phyloP scores from a whole-genome alignment of 306 rosid species.

The Castanea mollissima region DNA sequence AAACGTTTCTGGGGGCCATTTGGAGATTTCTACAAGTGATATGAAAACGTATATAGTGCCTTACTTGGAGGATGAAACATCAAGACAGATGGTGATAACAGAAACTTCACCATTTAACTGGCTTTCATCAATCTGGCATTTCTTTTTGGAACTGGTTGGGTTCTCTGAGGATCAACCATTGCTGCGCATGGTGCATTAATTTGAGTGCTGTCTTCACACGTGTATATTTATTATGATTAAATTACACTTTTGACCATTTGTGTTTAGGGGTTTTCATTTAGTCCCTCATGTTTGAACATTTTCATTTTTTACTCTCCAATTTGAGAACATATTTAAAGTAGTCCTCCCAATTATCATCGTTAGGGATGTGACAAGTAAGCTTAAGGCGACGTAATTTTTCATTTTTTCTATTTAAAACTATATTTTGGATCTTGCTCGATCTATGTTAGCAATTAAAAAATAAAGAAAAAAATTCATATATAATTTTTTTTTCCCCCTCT shows the following conservation, averaged over 20 bases:
- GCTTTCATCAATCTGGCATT: constrained; percentile 29
- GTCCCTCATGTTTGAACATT: too few species aligned
- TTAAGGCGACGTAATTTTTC: too few species aligned
- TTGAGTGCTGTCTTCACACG: background rate
- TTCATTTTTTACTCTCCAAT: too few species aligned
- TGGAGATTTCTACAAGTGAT: constrained; percentile 27
- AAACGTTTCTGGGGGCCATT: constrained; percentile 38
- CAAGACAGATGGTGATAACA: constrained; percentile 15
- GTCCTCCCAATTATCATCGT: too few species aligned
- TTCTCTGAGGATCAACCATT: background rate
- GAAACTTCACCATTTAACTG: constrained; percentile 10
- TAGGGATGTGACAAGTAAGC: too few species aligned
- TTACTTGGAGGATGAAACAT: constrained; percentile 31
- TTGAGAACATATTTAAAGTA: too few species aligned
- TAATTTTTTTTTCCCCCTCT: too few species aligned
- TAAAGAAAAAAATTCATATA: too few species aligned
- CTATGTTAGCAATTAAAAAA: too few species aligned
- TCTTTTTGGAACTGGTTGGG: constrained; percentile 18
- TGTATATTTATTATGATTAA: background rate
- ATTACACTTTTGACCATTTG: background rate
- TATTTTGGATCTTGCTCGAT: too few species aligned
- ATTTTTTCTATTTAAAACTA: too few species aligned
- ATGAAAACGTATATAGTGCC: constrained; percentile 34
- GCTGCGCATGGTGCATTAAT: constrained; percentile 3
- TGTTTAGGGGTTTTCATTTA: background rate